These are phyloP conservation scores for Lepidopterella palustris DNA, from an alignment of 495 filamentous ascomycete species.

Conservation along the genomic window DNA sequence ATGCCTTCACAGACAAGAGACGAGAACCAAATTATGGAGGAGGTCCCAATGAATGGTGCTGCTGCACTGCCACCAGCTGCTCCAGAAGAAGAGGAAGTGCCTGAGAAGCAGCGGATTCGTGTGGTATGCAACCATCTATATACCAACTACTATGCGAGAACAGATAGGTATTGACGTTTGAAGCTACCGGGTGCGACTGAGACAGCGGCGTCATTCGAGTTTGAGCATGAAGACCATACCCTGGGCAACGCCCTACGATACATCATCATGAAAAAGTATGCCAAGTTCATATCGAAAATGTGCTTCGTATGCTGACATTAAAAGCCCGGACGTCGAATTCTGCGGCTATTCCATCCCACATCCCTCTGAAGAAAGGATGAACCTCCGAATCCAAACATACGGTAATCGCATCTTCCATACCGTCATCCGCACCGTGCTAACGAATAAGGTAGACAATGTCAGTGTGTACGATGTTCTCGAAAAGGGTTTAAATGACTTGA, in stretches of 20 bases:
- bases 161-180: background rate
- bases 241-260: conserved; percentile 89
- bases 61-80: background rate
- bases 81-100: conserved; percentile 9
- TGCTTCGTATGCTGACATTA: background rate
- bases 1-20: conserved; percentile 2
- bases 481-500: conserved; percentile 81
- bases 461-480: conserved; percentile 77
- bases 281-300: conserved; percentile 1
- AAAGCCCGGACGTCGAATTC: conserved; percentile 87
- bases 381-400: conserved; percentile 91
- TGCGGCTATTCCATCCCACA: conserved; percentile 98
- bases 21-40: conserved; percentile 2
- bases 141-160: background rate
- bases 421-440: background rate
- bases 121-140: conserved; percentile 11
- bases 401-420: conserved; percentile 45
- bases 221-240: conserved; percentile 87
- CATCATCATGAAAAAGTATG: conserved; percentile 97
- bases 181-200: conserved; percentile 42
- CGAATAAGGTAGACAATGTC: conserved; percentile 53
- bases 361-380: conserved; percentile 93
- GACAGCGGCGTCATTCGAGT: conserved; percentile 69
- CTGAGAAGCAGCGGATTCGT: conserved; percentile 12
- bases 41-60: conserved; percentile 1